A percentile compares a stretch with the other conserved stretches of the same genome.
Conservation (phyloP, 495 filamentous ascomycete species). For the Xylaria venustula region DNA sequence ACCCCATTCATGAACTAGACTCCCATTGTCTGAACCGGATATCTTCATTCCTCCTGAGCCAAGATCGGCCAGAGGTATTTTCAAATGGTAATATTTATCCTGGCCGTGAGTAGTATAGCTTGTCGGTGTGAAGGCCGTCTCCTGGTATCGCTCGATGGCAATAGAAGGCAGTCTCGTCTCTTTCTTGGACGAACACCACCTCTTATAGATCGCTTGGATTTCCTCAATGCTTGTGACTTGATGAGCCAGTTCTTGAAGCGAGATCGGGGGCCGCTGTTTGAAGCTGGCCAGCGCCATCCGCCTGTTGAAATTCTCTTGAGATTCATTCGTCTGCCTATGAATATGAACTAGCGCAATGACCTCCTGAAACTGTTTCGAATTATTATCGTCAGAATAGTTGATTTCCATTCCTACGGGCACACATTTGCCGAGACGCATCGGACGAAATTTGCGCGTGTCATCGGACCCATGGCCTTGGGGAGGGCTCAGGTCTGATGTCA, state of each 20-base stretch:
- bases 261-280: background rate
- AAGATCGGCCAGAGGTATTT: too few species aligned
- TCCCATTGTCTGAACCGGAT: background rate
- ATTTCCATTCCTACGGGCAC: background rate
- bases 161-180: background rate
- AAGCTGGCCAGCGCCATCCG: background rate
- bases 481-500: background rate
- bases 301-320: background rate
- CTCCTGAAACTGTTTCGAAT: background rate
- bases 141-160: background rate
- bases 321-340: background rate
- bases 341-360: background rate
- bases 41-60: background rate
- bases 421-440: background rate
- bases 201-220: background rate
- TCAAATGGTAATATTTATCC: background rate
- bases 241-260: background rate
- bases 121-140: background rate
- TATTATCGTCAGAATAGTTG: background rate
- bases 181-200: background rate
- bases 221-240: background rate
- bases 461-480: background rate
- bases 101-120: background rate
- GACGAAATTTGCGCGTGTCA: background rate
- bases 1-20: background rate